Base-by-base conservation (phyloP, 1,284 basidiomycete genomes). In the Cystobasidium slooffiae region DNA sequence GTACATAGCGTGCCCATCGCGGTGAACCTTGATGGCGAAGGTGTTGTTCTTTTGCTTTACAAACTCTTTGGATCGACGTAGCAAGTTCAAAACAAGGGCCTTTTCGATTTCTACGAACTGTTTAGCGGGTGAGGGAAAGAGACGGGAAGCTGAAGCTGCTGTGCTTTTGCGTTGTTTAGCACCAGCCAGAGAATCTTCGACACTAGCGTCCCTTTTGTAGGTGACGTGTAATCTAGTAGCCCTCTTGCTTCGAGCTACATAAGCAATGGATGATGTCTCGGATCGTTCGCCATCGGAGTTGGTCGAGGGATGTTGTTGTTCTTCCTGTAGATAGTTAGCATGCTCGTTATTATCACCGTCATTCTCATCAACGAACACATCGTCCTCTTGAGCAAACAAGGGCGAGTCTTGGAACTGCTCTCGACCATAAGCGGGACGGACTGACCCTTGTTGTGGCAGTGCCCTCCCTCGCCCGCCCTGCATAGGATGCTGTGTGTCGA, bases 381-480 rank as follows among this genome's bases (percentile, higher is more conserved):
- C 31, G 31, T 31, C 56, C n/a, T 59, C 56, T 41, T 9, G 6
- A 43, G 31, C 56, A 59, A 59, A 41, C 16, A 43, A 39, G 20
- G 39, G 39, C n/a, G 56, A 59, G n/a, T 41, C 56, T 39, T 4
- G n/a, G 20, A 41, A 59, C 8, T 43, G 9, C 37, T n/a, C 16
- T 5, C 18, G 56, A 22, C 39, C 56, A 43, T 18, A 31, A 43
- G 31, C 37, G 43, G 56, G 56, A 9, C n/a, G 37, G 7, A 59
- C 56, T 59, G 56, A 59, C 56, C 56, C 56, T 59, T 59, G 3
- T n/a, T 59, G 37, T 7, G n/a, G 43, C 43, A 1, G 46, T 14
- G 14, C 37, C 8, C 56, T 31, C 18, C 14, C 56, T n/a, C 16
- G 9, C 6, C 16, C 56, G 43, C 18, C 14, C 31, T 31, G 31